phyloP scores from a whole-genome alignment of 768 basidiomycete genomes.

The Mrakia hoshinonis region DNA sequence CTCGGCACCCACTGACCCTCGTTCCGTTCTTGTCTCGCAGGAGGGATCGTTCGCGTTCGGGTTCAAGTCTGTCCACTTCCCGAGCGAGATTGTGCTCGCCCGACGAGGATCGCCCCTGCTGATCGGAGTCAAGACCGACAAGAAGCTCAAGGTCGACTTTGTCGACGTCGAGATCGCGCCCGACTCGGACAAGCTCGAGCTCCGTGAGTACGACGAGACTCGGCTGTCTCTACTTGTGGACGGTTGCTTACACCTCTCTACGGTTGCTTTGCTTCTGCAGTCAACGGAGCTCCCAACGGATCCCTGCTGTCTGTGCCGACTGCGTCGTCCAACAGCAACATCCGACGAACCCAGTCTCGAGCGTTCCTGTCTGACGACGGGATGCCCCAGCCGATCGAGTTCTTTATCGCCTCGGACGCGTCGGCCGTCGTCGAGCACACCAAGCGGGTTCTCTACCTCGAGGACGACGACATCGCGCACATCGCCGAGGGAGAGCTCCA shows the following conservation, averaged over 20 bases:
- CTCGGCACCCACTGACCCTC: too few relatives aligned
- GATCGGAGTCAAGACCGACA: slow-evolving; percentile 98
- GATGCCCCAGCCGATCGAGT: slow-evolving; percentile 96
- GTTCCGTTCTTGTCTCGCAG: too few relatives aligned
- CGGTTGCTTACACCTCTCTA: background rate
- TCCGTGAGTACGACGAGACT: slow-evolving; percentile 42
- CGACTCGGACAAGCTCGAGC: slow-evolving; percentile 44
- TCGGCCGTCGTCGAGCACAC: slow-evolving; percentile 96
- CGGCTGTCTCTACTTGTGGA: too few relatives aligned
- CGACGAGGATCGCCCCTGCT: slow-evolving; percentile 93
- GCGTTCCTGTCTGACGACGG: slow-evolving; percentile 99
- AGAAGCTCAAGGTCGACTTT: slow-evolving; percentile 99
- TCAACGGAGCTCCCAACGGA: slow-evolving; percentile 34
- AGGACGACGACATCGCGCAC: slow-evolving; percentile 98
- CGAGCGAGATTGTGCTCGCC: slow-evolving; percentile 88
- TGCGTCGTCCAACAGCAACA: slow-evolving; percentile 54
- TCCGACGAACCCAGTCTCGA: slow-evolving; percentile 86
- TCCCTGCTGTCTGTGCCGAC: slow-evolving; percentile 50
- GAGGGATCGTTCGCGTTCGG: slow-evolving; percentile 99
- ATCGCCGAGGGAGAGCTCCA: slow-evolving; percentile 94
- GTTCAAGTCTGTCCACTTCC: slow-evolving; percentile 94
- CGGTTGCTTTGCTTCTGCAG: background rate
- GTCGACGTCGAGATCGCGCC: slow-evolving; percentile 94
- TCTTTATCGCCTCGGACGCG: slow-evolving; percentile 97
- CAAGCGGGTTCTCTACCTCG: slow-evolving; percentile 94